Conservation (phyloP, 495 filamentous ascomycete genomes). For the Annulohypoxylon nitens region DNA sequence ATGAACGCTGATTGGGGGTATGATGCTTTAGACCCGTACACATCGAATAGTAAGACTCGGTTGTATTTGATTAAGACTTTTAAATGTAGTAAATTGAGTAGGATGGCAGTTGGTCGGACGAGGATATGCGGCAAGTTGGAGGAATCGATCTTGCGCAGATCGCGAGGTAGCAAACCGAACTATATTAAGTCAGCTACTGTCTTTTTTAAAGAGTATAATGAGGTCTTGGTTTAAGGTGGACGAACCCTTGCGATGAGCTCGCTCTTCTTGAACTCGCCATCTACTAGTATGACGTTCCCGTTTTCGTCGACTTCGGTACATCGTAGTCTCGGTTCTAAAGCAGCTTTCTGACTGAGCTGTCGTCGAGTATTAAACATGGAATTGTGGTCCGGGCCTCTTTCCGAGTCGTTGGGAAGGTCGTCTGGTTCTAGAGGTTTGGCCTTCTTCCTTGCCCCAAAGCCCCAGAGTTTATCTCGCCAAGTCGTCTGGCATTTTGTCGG, state of each 20-base stretch:
- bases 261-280: slow-evolving; percentile 96
- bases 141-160: slow-evolving; percentile 98
- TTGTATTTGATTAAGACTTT: slow-evolving; percentile 95
- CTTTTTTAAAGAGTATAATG: slow-evolving; percentile 3
- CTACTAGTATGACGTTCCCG: slow-evolving; percentile 94
- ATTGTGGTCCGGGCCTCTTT: slow-evolving; percentile 62
- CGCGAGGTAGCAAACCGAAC: slow-evolving; percentile 95
- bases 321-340: slow-evolving; percentile 83
- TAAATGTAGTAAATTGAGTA: slow-evolving; percentile 94
- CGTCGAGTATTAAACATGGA: slow-evolving; percentile 71
- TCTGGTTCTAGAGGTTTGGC: slow-evolving; percentile 59
- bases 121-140: slow-evolving; percentile 97
- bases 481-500: slow-evolving; percentile 61
- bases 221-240: slow-evolving; percentile 23
- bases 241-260: slow-evolving; percentile 95
- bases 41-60: slow-evolving; percentile 93
- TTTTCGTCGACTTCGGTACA: slow-evolving; percentile 96
- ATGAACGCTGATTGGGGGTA: slow-evolving; percentile 97
- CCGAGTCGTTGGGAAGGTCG: slow-evolving; percentile 64
- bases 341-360: slow-evolving; percentile 74
- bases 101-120: slow-evolving; percentile 91
- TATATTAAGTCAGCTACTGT: slow-evolving; percentile 57
- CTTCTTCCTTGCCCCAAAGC: slow-evolving; percentile 51
- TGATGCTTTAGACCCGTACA: slow-evolving; percentile 93
- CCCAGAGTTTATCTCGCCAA: slow-evolving; percentile 70